A percentile compares a stretch with the other conserved stretches of the same genome.
These are phyloP conservation scores for Trypanosoma melophagium DNA, from an alignment of 208 protist genomes.

Conservation along the genomic window DNA sequence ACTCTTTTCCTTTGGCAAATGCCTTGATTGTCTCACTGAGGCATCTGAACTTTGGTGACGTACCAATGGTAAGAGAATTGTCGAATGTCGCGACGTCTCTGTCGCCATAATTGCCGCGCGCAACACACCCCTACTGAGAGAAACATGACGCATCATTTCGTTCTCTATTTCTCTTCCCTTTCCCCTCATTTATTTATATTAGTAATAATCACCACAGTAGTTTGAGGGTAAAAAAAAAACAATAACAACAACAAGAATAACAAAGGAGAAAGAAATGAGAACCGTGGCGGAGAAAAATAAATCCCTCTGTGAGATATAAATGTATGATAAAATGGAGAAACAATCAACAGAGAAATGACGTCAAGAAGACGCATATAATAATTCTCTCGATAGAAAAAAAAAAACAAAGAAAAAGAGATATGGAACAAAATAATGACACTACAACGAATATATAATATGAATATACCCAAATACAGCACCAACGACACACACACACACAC, in stretches of 20 bases:
- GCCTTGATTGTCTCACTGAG: constrained; percentile 2
- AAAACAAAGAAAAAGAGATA: no score
- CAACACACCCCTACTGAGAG: neutral
- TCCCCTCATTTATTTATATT: neutral
- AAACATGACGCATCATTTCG: constrained; percentile 14
- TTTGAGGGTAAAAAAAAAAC: no score
- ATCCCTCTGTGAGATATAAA: neutral
- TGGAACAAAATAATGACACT: neutral
- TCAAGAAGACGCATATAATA: no score
- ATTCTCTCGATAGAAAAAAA: no score
- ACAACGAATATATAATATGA: neutral
- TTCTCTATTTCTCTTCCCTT: constrained; percentile 2
- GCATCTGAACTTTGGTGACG: constrained; percentile 17
- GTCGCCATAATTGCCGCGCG: neutral
- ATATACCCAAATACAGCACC: neutral
- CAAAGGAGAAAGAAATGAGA: neutral
- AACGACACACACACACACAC: no score
- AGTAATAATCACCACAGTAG: no score
- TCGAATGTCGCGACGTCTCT: neutral
- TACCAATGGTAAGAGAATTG: neutral
- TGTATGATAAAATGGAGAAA: no score
- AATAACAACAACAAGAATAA: neutral
- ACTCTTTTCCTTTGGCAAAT: neutral
- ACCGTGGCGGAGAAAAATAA: neutral
- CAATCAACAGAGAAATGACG: no score